Evolutionary conservation across 2,329 filamentous ascomycete species (phyloP).

Genomic region (Colletotrichum tropicicola): DNA sequence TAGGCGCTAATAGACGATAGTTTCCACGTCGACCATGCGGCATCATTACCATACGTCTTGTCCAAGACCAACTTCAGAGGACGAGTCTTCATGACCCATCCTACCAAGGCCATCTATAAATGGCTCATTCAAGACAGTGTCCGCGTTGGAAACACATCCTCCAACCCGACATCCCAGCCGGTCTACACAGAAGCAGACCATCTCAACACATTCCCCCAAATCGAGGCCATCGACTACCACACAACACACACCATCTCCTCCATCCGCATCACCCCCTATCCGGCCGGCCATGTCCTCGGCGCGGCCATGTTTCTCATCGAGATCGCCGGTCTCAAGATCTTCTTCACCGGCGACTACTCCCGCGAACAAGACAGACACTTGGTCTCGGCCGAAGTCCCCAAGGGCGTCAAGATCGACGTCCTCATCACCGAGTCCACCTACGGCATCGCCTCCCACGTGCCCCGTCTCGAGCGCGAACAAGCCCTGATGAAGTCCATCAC

Average conservation of each 20-base stretch:
- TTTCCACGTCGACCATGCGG: slow-evolving; percentile 99
- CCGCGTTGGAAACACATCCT: slow-evolving; percentile 80
- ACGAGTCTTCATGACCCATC: slow-evolving; percentile 98
- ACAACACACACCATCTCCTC: slow-evolving; percentile 97
- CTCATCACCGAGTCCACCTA: slow-evolving; percentile 98
- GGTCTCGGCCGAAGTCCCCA: slow-evolving; percentile 90
- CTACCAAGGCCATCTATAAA: slow-evolving; percentile 99
- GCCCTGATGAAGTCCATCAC: slow-evolving; percentile 97
- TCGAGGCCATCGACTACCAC: slow-evolving; percentile 98
- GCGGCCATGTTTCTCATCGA: slow-evolving; percentile 99
- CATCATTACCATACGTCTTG: slow-evolving; percentile 95
- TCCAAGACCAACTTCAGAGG: slow-evolving; percentile 98
- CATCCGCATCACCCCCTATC: slow-evolving; percentile 95
- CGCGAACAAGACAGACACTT: slow-evolving; percentile 95
- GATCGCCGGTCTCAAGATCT: slow-evolving; percentile 94
- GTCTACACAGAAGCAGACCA: slow-evolving; percentile 97
- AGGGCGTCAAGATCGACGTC: slow-evolving; percentile 90
- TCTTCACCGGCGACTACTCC: slow-evolving; percentile 98
- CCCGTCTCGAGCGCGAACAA: slow-evolving; percentile 88
- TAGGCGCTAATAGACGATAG: slow-evolving; percentile 54
- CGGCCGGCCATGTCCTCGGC: slow-evolving; percentile 96
- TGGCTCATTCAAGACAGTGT: slow-evolving; percentile 99
- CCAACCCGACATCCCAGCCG: slow-evolving; percentile 72
- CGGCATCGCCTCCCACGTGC: slow-evolving; percentile 92
- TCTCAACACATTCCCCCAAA: slow-evolving; percentile 89